Conservation (phyloP, 2,329 filamentous ascomycete species). For the Penicillium olsonii region DNA sequence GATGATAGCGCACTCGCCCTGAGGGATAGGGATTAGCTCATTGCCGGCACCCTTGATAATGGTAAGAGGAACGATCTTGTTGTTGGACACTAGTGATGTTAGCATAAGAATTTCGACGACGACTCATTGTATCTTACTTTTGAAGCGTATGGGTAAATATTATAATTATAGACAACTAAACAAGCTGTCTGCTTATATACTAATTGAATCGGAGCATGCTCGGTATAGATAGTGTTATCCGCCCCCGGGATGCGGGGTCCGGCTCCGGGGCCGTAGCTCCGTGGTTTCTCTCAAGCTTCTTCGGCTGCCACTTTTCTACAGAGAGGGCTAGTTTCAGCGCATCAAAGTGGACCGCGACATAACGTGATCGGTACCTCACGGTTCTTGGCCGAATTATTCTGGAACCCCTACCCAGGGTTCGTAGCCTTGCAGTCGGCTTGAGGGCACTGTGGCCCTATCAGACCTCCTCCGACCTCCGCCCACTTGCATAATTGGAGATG, state of each 20-base stretch:
- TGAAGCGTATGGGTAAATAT: not conserved
- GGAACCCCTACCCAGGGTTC: too few species aligned
- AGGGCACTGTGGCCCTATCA: too few species aligned
- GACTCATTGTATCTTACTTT: not conserved
- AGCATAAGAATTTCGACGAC: not conserved
- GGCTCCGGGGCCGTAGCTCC: conserved; percentile 12
- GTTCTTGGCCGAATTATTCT: conserved; percentile 6
- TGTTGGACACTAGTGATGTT: conserved; percentile 8
- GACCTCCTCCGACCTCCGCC: too few species aligned
- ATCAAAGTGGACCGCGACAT: conserved; percentile 10
- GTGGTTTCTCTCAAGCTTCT: conserved; percentile 5
- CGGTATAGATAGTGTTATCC: conserved; percentile 8
- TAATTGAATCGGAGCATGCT: conserved; percentile 8
- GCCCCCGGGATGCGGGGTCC: conserved; percentile 6
- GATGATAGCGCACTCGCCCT: conserved; percentile 12
- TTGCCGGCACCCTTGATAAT: conserved; percentile 16
- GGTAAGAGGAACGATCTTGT: conserved; percentile 13
- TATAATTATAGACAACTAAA: not conserved
- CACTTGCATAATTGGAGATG: too few species aligned
- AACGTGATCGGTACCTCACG: conserved; percentile 11
- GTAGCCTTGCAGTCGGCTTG: too few species aligned
- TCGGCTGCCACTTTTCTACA: conserved; percentile 6
- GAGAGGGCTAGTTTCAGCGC: conserved; percentile 4
- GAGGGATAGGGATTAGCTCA: conserved; percentile 12
- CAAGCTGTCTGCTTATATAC: conserved; percentile 8